These are phyloP conservation scores for Talaromyces sp. DNA, from an alignment of 2,329 filamentous ascomycete genomes.

Conservation along the genomic window DNA sequence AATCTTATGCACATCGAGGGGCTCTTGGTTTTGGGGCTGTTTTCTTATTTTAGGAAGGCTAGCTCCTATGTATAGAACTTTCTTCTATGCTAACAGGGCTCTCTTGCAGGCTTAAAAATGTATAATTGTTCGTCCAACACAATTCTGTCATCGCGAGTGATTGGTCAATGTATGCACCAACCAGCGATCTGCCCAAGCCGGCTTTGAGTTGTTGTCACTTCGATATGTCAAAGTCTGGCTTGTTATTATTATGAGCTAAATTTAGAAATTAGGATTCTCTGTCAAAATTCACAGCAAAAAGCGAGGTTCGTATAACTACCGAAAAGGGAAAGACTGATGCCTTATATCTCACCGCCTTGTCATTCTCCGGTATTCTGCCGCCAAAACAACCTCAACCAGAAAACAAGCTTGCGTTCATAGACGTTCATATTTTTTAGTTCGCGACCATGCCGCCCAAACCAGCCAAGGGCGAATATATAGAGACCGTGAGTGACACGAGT, in stretches of 20 bases:
- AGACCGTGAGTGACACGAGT: conserved; percentile 63
- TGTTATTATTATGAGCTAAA: neutral
- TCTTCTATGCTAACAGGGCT: no score
- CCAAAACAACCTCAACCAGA: neutral
- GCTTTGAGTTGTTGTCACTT: neutral
- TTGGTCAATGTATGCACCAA: no score
- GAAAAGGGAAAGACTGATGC: neutral
- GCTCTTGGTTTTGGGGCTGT: no score
- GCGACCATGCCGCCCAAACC: conserved; percentile 66
- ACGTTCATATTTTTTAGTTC: neutral
- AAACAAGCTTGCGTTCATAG: neutral
- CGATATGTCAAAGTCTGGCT: neutral
- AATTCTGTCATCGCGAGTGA: no score
- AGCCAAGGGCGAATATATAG: conserved; percentile 89
- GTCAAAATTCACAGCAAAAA: neutral
- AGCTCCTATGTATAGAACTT: no score
- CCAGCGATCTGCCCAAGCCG: no score
- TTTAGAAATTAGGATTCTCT: neutral
- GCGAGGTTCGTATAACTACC: neutral
- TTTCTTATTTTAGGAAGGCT: no score
- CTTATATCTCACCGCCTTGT: neutral
- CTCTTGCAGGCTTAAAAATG: no score
- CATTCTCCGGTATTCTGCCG: neutral
- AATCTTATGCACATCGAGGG: no score
- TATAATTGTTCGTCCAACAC: no score